Evolutionary conservation across 495 filamentous ascomycete genomes (phyloP), one percentile per base, ranked within the genome.

Genomic region (Trichocladium uniseriatum): DNA sequence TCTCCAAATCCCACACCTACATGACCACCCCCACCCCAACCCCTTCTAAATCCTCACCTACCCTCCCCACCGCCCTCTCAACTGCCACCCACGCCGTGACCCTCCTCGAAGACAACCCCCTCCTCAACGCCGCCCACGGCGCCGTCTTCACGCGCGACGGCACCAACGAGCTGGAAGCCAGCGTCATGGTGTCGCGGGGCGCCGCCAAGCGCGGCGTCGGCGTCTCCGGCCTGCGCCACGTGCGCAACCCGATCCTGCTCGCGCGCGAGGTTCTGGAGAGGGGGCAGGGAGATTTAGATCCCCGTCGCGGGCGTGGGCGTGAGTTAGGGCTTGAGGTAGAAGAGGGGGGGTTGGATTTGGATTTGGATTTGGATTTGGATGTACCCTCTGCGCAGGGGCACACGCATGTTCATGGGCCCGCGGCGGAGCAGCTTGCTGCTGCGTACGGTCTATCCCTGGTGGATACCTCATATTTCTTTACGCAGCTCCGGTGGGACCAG

Each of bases 81-180:
- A 78, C 83, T 6, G 85, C 85, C 9, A 83, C 83, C 8, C 75
- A 82, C 58, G 89, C 88, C 50, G 87, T 94, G 29, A 71, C 72
- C 6, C 70, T 82, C 18, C 79, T 95, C 38, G 89, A 95, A 71
- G 73, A 94, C 57, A 78, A 88, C 59, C 77, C 80, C 5, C 80
- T 94, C 10, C 95, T 90, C 76, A 95, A 95, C 69, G 79, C 79
- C 49, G 89, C 83, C 35, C 82, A 82, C 52, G 89, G 89, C 53
- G 86, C 87, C 42, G 89, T 94, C 14, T 95, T 94, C 64, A 94
- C 87, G 2, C 74, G 79, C 34, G 81, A 81, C 42, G 89, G 89
- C 8, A 79, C 78, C 47, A 89, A 87, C 65, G 89, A 95, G 65
- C 80, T 94, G 55, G 89, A 95, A 65, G 84, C 89, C 24, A 85